These are phyloP conservation scores for Leishmania braziliensis DNA, from an alignment of 208 protist genomes.

Conservation along the genomic window DNA sequence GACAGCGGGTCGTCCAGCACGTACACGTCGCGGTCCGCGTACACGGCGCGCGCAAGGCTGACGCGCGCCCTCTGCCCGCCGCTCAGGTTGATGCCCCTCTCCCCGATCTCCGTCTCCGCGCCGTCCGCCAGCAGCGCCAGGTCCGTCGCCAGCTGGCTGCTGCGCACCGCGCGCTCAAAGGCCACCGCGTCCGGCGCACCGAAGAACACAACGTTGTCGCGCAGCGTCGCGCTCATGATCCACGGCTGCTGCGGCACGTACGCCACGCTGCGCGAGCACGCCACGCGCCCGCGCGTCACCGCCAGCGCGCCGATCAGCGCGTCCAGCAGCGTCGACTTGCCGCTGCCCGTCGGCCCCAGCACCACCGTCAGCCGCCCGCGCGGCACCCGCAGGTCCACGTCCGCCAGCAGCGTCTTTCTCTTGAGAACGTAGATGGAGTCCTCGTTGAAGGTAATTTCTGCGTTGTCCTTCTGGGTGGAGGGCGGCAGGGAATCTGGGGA, in stretches of 20 bases:
- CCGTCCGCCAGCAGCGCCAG: slow-evolving; percentile 78
- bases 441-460: slow-evolving; percentile 15
- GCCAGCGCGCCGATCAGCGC: slow-evolving; percentile 46
- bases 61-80: slow-evolving; percentile 86
- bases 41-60: slow-evolving; percentile 78
- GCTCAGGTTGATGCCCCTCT: slow-evolving; percentile 81
- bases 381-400: slow-evolving; percentile 29
- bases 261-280: slow-evolving; percentile 43
- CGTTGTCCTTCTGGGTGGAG: background rate
- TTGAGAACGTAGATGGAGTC: slow-evolving; percentile 6
- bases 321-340: slow-evolving; percentile 62
- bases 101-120: slow-evolving; percentile 85
- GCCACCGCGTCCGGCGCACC: slow-evolving; percentile 41
- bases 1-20: slow-evolving; percentile 92
- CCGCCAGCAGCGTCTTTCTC: slow-evolving; percentile 14
- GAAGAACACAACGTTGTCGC: slow-evolving; percentile 94
- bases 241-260: slow-evolving; percentile 92
- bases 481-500: background rate
- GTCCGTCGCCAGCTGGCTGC: slow-evolving; percentile 80
- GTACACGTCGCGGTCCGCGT: slow-evolving; percentile 78
- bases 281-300: slow-evolving; percentile 40
- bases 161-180: slow-evolving; percentile 55
- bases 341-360: slow-evolving; percentile 49
- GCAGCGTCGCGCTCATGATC: slow-evolving; percentile 90
- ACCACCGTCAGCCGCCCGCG: slow-evolving; percentile 49